Percentiles rank a stretch among this genome's conserved stretches.
Evolutionary conservation across 257 asterid genomes (phyloP).

Genomic region (Nicotiana attenuata): DNA sequence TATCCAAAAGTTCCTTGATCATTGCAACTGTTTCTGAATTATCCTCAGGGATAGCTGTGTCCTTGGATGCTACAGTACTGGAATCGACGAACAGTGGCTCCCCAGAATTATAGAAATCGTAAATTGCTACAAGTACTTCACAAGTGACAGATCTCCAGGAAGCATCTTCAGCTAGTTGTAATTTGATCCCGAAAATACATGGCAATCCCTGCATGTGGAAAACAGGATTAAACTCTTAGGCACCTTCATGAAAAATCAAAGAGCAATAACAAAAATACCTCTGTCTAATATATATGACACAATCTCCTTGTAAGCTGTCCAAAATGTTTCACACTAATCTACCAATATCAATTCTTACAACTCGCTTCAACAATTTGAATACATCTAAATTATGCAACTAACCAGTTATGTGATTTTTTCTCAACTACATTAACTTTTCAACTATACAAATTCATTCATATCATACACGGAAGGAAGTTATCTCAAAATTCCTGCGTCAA

Average conservation of each 20-base stretch:
- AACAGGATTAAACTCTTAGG: too few relatives aligned
- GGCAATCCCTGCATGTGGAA: conserved; percentile 46
- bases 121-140: conserved; percentile 75
- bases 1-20: conserved; percentile 88
- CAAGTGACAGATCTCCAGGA: conserved; percentile 83
- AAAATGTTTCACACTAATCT: not conserved
- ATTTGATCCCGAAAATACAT: conserved; percentile 87
- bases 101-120: conserved; percentile 83
- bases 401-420: not conserved
- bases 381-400: not conserved
- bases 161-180: conserved; percentile 68
- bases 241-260: too few relatives aligned
- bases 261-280: not conserved
- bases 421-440: not conserved
- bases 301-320: not conserved
- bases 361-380: too few relatives aligned
- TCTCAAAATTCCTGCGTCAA: too few relatives aligned
- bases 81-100: conserved; percentile 73
- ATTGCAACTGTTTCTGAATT: conserved; percentile 92
- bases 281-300: not conserved
- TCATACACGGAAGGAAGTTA: too few relatives aligned
- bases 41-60: conserved; percentile 78
- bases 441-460: not conserved
- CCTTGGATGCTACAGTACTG: conserved; percentile 60
- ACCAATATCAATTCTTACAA: not conserved